Percentiles rank a stretch among this genome's conserved stretches.
Conservation (phyloP, 148 eudicot species). For the Agrostemma githago region DNA sequence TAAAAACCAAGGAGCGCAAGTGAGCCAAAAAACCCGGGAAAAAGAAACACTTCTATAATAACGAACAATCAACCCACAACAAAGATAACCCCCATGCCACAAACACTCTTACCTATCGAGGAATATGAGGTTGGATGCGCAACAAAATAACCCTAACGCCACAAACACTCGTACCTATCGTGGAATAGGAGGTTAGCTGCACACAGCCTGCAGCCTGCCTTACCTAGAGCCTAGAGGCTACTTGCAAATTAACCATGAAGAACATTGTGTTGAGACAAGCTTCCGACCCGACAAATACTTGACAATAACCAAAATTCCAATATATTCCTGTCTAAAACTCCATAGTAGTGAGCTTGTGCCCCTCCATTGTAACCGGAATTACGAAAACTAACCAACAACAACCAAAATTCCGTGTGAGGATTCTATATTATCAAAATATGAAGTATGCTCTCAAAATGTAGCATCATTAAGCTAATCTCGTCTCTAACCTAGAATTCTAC, state of each 20-base stretch:
- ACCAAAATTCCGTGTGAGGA: neutral
- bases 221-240: neutral
- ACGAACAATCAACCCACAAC: neutral
- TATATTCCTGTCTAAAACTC: neutral
- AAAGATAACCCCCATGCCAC: neutral
- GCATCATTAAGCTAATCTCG: neutral
- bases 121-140: neutral
- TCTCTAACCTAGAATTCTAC: neutral
- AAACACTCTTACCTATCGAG: neutral
- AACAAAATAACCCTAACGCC: no score
- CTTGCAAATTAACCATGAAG: neutral
- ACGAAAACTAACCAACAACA: neutral
- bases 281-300: neutral
- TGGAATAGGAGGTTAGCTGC: no score
- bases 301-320: neutral
- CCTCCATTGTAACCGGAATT: neutral
- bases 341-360: neutral
- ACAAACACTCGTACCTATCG: no score
- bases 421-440: neutral
- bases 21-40: neutral
- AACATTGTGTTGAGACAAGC: neutral
- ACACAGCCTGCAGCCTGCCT: constrained; percentile 5
- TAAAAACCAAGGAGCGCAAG: neutral
- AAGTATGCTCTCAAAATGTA: neutral
- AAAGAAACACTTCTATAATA: neutral